Percentiles rank a stretch among this genome's conserved stretches.
Conservation (phyloP, 1,284 basidiomycete species). For the Irpex lacteus region DNA sequence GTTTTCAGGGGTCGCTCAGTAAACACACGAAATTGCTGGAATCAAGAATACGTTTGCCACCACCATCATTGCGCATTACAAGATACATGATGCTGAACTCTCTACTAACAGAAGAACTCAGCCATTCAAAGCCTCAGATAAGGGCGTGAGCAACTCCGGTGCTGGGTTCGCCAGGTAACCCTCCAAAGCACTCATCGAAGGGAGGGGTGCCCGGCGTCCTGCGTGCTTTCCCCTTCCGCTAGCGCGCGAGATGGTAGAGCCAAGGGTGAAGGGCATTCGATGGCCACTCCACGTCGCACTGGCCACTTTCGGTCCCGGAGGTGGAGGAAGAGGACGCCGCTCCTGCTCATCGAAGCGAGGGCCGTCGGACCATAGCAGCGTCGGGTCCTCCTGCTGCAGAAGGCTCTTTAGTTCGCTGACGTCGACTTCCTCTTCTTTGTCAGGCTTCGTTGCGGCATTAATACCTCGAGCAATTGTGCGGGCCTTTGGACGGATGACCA, state of each 20-base stretch:
- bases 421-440: neutral
- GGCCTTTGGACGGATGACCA: neutral
- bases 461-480: neutral
- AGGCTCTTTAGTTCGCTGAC: neutral
- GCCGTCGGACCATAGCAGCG: neutral
- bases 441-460: neutral
- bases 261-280: neutral
- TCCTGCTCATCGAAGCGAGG: neutral
- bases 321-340: neutral
- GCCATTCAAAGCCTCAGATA: neutral
- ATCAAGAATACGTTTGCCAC: too few relatives aligned
- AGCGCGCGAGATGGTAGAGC: neutral
- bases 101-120: neutral
- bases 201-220: neutral
- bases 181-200: neutral
- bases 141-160: neutral
- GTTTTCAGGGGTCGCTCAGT: too few relatives aligned
- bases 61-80: too few relatives aligned
- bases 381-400: neutral
- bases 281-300: neutral
- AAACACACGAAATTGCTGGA: too few relatives aligned
- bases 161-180: neutral
- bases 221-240: neutral
- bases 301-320: neutral
- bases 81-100: too few relatives aligned